phyloP scores from a whole-genome alignment of 1,284 basidiomycete species.

The Austropuccinia psidii region DNA sequence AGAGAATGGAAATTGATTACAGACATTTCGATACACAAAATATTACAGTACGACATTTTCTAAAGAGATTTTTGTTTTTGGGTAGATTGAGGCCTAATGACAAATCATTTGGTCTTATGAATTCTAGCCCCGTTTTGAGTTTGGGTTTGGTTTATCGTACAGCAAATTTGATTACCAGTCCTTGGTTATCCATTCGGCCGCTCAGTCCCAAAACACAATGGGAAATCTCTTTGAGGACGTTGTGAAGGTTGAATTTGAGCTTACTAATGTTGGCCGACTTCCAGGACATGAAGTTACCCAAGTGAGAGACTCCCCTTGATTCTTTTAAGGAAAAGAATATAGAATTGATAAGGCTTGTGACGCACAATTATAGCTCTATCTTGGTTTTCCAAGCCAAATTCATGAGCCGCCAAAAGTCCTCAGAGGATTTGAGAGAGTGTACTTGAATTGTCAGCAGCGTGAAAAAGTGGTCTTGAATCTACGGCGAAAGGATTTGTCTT shows the following conservation, averaged over 20 bases:
- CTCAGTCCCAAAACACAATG: too few relatives aligned
- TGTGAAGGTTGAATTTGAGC: not conserved
- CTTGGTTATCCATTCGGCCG: not conserved
- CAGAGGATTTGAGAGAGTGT: slow-evolving; percentile 42
- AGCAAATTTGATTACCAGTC: slow-evolving; percentile 17
- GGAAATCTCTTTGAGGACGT: not conserved
- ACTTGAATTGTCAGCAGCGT: slow-evolving; percentile 38
- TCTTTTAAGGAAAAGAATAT: not conserved
- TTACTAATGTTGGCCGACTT: slow-evolving; percentile 5
- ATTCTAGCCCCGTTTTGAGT: slow-evolving; percentile 34
- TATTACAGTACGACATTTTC: slow-evolving; percentile 29
- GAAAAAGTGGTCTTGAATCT: slow-evolving; percentile 37
- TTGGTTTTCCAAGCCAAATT: slow-evolving; percentile 13
- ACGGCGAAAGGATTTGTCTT: slow-evolving; percentile 15
- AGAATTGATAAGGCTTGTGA: not conserved
- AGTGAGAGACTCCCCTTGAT: not conserved
- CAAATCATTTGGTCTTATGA: too few relatives aligned
- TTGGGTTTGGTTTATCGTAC: slow-evolving; percentile 35
- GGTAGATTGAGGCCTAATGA: too few relatives aligned
- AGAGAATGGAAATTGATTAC: slow-evolving; percentile 37
- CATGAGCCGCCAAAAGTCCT: slow-evolving; percentile 40
- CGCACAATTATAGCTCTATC: slow-evolving; percentile 1
- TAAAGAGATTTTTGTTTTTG: not conserved
- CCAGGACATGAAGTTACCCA: slow-evolving; percentile 28
- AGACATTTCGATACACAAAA: slow-evolving; percentile 37